Evolutionary conservation across 805 yeast species (phyloP).

Genomic region (Saccharomycopsis sp.): DNA sequence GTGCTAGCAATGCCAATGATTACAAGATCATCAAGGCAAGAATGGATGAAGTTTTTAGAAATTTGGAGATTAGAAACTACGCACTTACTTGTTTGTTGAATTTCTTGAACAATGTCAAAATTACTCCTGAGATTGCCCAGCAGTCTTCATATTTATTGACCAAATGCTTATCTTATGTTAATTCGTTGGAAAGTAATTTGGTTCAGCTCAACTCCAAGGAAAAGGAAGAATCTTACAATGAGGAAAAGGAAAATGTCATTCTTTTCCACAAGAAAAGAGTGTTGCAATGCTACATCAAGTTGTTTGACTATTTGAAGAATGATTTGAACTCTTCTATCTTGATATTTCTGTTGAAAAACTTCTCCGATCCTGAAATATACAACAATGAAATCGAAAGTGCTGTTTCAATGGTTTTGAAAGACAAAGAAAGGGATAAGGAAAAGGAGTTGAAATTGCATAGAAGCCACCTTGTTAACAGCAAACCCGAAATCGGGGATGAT

Average conservation of each 20-base stretch:
- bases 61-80: conserved; percentile 45
- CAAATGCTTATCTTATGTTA: conserved; percentile 28
- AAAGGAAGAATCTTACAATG: conserved; percentile 22
- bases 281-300: conserved; percentile 35
- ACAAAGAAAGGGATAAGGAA: conserved; percentile 21
- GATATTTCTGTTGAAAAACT: conserved; percentile 32
- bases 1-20: conserved; percentile 28
- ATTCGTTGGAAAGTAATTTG: conserved; percentile 29
- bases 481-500: conserved; percentile 14
- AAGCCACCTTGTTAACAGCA: conserved; percentile 6
- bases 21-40: conserved; percentile 23
- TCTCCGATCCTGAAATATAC: conserved; percentile 34
- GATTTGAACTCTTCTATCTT: conserved; percentile 35
- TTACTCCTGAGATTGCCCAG: conserved; percentile 36
- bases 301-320: conserved; percentile 26
- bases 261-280: conserved; percentile 35
- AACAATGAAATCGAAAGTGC: conserved; percentile 10
- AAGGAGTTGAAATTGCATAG: conserved; percentile 16
- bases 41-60: conserved; percentile 30
- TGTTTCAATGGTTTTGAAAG: conserved; percentile 11
- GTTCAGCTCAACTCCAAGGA: conserved; percentile 21
- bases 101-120: conserved; percentile 34
- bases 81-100: conserved; percentile 50
- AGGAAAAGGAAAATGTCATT: conserved; percentile 26
- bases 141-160: conserved; percentile 43